Evolutionary conservation across 768 basidiomycete species (phyloP), one percentile per base, ranked within the genome.

Genomic region (Leccinum longicurvipes): DNA sequence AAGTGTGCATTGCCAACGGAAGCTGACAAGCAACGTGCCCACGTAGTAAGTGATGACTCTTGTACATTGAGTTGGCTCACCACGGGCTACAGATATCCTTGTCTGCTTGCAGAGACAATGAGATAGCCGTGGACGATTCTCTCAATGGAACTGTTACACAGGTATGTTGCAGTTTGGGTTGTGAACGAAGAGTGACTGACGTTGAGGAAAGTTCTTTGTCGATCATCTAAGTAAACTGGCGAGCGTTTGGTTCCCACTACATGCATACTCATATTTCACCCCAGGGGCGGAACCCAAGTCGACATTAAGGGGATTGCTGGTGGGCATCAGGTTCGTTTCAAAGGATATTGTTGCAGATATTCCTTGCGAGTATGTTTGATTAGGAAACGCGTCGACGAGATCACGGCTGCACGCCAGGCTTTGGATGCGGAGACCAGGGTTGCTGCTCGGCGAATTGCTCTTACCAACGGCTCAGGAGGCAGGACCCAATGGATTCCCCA

Each of bases 31-130:
- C 6, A 56, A 11, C 31, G 15, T 44, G 63, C 70, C n/a, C 56
- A 63, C 31, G 63, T 72, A 6, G 70, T 68, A 52, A 47, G 67
- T 67, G 4, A 36, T 15, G 8, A 21, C n/a, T 4, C 25, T 28
- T 25, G 2, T 29, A 21, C n/a, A 9, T 15, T 24, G 14, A 32
- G 41, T 31, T 10, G 7, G 27, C 57, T 67, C 42, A 60, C 19
- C 6, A 2, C 27, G 1, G 10, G 14, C 10, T 8, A 25, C 9
- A 71, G 68, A 59, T 70, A 47, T 69, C 67, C 14, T 31, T 70
- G 21, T 67, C 70, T 23, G 68, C 68, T 29, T 71, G 68, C 32
- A 63, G 56, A 42, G 68, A 70, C n/a, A 59, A 59, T 10, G 61
- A 70, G 19, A 31, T 29, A 6, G 68, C 68, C 5, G 53, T 58